Conservation (phyloP, 192 early-diverging fungal species). For the Coemansia sp. region DNA sequence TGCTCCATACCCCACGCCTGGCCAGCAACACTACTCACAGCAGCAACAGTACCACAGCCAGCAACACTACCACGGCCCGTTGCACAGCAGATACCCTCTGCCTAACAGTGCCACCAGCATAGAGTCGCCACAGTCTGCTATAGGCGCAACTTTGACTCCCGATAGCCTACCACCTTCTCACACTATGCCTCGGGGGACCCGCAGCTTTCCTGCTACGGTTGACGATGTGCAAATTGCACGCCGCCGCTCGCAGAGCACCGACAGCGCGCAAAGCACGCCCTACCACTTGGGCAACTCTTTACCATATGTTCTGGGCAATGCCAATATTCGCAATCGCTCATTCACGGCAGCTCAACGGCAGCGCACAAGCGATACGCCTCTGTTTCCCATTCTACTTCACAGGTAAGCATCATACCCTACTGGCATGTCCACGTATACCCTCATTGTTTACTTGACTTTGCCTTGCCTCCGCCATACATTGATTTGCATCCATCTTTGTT, state of each 20-base stretch:
- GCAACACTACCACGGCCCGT: conserved; percentile 17
- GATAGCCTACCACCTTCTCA: conserved; percentile 25
- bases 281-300: conserved; percentile 21
- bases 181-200: conserved; percentile 27
- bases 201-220: conserved; percentile 43
- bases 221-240: conserved; percentile 41
- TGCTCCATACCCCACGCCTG: conserved; percentile 9
- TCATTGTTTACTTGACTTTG: background rate
- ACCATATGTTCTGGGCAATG: conserved; percentile 46
- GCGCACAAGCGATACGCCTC: conserved; percentile 54
- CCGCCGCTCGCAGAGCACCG: conserved; percentile 52
- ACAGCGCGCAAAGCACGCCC: conserved; percentile 25
- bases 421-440: background rate
- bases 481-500: background rate
- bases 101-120: conserved; percentile 11
- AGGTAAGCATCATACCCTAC: conserved; percentile 1
- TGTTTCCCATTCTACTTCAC: conserved; percentile 53
- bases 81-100: conserved; percentile 20
- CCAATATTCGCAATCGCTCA: conserved; percentile 53
- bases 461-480: background rate
- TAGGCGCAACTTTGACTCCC: conserved; percentile 27
- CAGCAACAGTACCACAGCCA: conserved; percentile 18
- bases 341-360: conserved; percentile 46
- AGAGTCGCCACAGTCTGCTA: conserved; percentile 17
- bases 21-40: conserved; percentile 14